Base-by-base conservation (phyloP, 371 early-diverging fungal species). In the Rhizopus delemar region DNA sequence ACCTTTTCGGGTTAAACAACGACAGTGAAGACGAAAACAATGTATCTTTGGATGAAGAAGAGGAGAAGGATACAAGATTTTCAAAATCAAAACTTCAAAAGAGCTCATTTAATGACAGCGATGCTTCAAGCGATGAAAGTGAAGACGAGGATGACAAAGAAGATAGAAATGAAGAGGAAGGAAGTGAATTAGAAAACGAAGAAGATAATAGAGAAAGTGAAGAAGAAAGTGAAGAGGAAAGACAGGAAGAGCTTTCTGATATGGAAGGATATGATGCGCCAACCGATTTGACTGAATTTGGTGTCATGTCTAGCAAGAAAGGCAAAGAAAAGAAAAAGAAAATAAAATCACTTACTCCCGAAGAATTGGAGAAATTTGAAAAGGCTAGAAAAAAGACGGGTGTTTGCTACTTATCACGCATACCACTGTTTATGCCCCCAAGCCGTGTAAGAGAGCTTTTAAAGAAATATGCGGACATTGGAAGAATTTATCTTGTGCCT, bases 391-490 rank as follows among this genome's bases (percentile, higher is more conserved):
- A 91, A 39, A 82, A 81, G 54, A 87, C 93, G 0, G 97, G 97
- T 13, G 89, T 98, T 6, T 85, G 94, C 33, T 98, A 97, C 71
- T 68, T 98, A 48, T 91, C 93, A 4, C 83, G 93, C 32, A 80
- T 97, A 12, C 98, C 98, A 8, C 92, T 93, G 0, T 92, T 91
- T 68, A 95, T 97, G 95, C 86, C 88, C 58, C 94, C 93, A 1
- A 56, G 70, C n/a, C 91, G 90, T 56, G 68, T 98, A 13, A 81
- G 89, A 34, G 74, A 83, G 3, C 68, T 94, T 41, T 81, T 98
- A 9, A 64, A 78, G 7, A 75, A 80, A 48, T 88, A 86, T 77
- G 95, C 90, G 7, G 77, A 87, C 56, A 75, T 97, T 15, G 94
- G 95, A 5, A 86, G 94, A 11, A 81, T 97, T 35, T 96, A 89